phyloP scores from a whole-genome alignment of 2,329 filamentous ascomycete genomes.

The Exophiala spinifera region DNA sequence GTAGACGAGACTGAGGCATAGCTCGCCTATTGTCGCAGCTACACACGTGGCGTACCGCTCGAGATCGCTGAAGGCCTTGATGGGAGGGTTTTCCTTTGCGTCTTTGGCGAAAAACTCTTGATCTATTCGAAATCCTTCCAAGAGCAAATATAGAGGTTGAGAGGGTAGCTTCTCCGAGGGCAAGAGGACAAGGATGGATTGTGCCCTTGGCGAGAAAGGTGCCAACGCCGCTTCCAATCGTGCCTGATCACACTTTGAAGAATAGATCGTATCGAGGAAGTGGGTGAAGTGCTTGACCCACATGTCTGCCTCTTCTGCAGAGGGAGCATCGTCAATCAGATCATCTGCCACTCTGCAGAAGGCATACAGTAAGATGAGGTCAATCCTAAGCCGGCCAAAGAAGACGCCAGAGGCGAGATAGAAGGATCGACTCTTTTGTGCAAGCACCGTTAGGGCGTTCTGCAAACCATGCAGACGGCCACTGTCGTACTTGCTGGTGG shows the following conservation, averaged over 20 bases:
- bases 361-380: constrained; percentile 67
- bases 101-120: constrained; percentile 49
- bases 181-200: constrained; percentile 58
- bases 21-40: constrained; percentile 68
- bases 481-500: constrained; percentile 54
- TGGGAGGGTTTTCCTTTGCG: constrained; percentile 48
- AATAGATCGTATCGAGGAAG: constrained; percentile 52
- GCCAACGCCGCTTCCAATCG: constrained; percentile 30
- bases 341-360: constrained; percentile 74
- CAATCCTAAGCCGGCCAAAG: constrained; percentile 63
- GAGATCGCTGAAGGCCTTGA: constrained; percentile 57
- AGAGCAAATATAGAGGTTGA: constrained; percentile 60
- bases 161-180: constrained; percentile 56
- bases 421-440: constrained; percentile 68
- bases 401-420: constrained; percentile 70
- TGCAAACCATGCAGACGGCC: constrained; percentile 56
- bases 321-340: constrained; percentile 63
- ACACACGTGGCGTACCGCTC: constrained; percentile 64
- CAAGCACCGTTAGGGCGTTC: constrained; percentile 58
- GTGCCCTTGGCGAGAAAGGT: constrained; percentile 52
- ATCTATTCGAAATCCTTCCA: constrained; percentile 69
- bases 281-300: constrained; percentile 59
- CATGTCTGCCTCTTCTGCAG: constrained; percentile 49
- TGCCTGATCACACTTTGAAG: constrained; percentile 39
- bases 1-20: constrained; percentile 66